phyloP scores from a whole-genome alignment of 495 filamentous ascomycete genomes.

The Talaromyces nanjingensis region DNA sequence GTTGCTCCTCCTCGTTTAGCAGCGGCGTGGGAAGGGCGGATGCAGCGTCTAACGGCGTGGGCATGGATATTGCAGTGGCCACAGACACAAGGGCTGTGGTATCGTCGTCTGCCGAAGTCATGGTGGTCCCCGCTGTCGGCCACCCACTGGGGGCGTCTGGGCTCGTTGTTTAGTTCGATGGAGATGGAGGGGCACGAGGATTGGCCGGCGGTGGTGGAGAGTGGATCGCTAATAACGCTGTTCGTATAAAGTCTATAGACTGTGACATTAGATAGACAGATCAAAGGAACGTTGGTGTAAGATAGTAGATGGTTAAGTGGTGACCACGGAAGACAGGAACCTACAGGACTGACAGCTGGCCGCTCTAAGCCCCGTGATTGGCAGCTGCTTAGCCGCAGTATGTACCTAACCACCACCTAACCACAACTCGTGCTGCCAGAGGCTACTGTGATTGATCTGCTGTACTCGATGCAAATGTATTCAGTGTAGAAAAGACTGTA shows the following conservation, averaged over 20 bases:
- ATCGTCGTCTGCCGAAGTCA: neutral
- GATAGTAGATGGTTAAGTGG: neutral
- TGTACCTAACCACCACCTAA: neutral
- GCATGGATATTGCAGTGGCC: neutral
- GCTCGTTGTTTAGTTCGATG: too few species aligned
- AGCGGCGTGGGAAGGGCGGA: neutral
- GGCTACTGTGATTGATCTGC: neutral
- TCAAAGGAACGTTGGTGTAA: neutral
- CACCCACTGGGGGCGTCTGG: too few species aligned
- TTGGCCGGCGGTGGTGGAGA: neutral
- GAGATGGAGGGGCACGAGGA: neutral
- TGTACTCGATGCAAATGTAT: neutral
- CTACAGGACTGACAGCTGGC: constrained; percentile 3
- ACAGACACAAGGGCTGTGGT: neutral
- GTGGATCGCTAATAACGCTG: neutral
- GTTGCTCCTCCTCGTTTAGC: neutral
- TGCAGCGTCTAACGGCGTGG: neutral
- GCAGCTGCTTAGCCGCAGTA: neutral
- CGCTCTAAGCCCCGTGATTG: neutral
- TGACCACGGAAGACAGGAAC: neutral
- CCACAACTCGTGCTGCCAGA: neutral
- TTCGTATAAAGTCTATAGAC: neutral
- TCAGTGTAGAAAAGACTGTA: neutral
- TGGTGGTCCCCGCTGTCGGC: neutral
- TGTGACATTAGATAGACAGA: neutral